Conservation (phyloP, 345 rosid species). For the Eucalyptus rudis region DNA sequence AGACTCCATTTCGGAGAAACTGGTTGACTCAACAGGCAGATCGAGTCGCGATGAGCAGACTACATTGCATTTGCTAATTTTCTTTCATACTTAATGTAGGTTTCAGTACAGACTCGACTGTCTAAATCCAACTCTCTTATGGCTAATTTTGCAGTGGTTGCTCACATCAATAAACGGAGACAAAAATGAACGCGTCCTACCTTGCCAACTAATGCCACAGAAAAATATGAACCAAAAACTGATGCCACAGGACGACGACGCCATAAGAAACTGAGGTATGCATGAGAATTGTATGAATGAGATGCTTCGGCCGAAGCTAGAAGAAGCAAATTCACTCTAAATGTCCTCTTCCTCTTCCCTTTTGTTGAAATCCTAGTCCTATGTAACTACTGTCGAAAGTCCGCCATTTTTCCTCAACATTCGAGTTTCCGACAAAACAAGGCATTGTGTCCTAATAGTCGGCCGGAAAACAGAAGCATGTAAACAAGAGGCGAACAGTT, state of each 20-base stretch:
- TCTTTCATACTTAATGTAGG: not conserved
- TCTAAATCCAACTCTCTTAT: not conserved
- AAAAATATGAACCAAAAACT: not conserved
- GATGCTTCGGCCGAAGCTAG: not conserved
- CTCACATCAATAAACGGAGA: not conserved
- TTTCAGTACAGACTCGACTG: not conserved
- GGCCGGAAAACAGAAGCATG: not conserved
- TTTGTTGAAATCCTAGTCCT: not conserved
- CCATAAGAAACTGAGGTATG: not conserved
- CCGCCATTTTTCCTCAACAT: not conserved
- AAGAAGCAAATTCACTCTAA: not conserved
- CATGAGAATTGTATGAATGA: not conserved
- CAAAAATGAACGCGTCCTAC: not conserved
- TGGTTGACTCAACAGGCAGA: not conserved
- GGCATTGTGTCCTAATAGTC: not conserved
- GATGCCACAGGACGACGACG: not conserved
- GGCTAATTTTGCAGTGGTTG: not conserved
- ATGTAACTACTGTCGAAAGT: not conserved
- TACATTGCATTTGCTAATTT: not conserved
- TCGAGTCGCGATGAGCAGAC: not conserved
- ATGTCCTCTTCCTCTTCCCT: not conserved
- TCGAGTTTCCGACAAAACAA: not conserved
- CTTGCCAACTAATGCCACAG: not conserved
- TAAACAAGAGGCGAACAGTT: not conserved
- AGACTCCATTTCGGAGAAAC: not conserved